A percentile compares a stretch with the other conserved stretches of the same genome.
Evolutionary conservation across 352 stramenopile genomes (phyloP).

Genomic region (Hyaloperonospora arabidopsidis): DNA sequence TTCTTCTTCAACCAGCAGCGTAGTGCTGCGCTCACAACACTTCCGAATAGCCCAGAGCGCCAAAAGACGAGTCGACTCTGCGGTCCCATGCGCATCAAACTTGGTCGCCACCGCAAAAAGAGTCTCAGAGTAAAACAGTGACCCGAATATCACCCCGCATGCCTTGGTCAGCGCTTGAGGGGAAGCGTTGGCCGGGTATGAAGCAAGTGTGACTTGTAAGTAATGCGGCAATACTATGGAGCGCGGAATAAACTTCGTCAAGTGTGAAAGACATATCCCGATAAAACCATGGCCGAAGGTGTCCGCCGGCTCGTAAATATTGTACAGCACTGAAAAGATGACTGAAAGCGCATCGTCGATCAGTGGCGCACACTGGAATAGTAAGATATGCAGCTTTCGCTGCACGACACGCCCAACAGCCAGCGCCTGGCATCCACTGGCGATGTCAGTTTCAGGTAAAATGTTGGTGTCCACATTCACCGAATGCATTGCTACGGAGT

Average conservation of each 20-base stretch:
- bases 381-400: slow-evolving; percentile 39
- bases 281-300: slow-evolving; percentile 47
- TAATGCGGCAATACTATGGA: slow-evolving; percentile 50
- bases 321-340: slow-evolving; percentile 44
- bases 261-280: slow-evolving; percentile 37
- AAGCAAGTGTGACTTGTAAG: slow-evolving; percentile 37
- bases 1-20: slow-evolving; percentile 25
- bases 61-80: slow-evolving; percentile 27
- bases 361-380: slow-evolving; percentile 33
- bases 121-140: slow-evolving; percentile 38
- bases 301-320: slow-evolving; percentile 43
- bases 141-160: slow-evolving; percentile 43
- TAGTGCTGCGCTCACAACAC: slow-evolving; percentile 26
- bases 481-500: slow-evolving; percentile 16
- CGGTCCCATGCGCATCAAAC: slow-evolving; percentile 4
- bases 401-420: slow-evolving; percentile 43
- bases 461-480: slow-evolving; percentile 10
- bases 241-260: slow-evolving; percentile 39
- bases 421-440: slow-evolving; percentile 32
- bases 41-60: slow-evolving; percentile 48
- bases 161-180: slow-evolving; percentile 33
- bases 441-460: slow-evolving; percentile 28
- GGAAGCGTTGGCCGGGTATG: slow-evolving; percentile 31
- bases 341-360: slow-evolving; percentile 39
- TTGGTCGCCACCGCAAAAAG: slow-evolving; percentile 7